Base-by-base conservation (phyloP, 352 stramenopile genomes). In the Globisporangium canariense region DNA sequence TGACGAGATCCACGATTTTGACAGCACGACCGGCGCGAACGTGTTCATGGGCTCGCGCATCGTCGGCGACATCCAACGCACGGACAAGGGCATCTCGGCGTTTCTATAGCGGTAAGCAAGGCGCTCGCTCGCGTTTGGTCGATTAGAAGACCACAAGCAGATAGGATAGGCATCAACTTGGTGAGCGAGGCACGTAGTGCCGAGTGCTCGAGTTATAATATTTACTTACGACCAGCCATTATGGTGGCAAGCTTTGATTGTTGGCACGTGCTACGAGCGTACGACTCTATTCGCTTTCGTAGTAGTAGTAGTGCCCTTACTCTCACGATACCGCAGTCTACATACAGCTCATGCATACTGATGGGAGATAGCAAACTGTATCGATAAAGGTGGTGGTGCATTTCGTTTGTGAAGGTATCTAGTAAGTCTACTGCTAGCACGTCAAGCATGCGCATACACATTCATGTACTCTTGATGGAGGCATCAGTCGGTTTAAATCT, bases 401-500 rank as follows among this genome's bases (percentile, higher is more conserved):
- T 20, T 46, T 46, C 11, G 11, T 18, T 8, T 46, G n/a, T 58
- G 43, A 9, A n/a, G 36, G 11, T 47, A 10, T 1, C 10, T 49
- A 11, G 18, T 18, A 9, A 46, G 1, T n/a, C 9, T 28, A 52
- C 10, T 50, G n/a, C 34, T n/a, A 16, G 20, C 28, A 47, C 74
- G 56, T 61, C 43, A 62, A 28, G 25, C 66, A 75, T 7, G 38
- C 25, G 43, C 47, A 51, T 13, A 64, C 22, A 43, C 46, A 28
- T 30, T 43, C 53, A 71, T 55, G 34, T 57, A 53, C 32, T 8
- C 30, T 36, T 55, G 46, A 28, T 3, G 67, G 76, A 74, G 76
- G 79, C 83, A 90, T 92, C 83, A 93, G 84, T 89, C 76, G 51
- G 64, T 74, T 79, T 78, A 79, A 81, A 88, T 83, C 79, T 83